Evolutionary conservation across 345 rosid species (phyloP), one percentile per base, ranked within the genome.

Genomic region (Balakata baccata): DNA sequence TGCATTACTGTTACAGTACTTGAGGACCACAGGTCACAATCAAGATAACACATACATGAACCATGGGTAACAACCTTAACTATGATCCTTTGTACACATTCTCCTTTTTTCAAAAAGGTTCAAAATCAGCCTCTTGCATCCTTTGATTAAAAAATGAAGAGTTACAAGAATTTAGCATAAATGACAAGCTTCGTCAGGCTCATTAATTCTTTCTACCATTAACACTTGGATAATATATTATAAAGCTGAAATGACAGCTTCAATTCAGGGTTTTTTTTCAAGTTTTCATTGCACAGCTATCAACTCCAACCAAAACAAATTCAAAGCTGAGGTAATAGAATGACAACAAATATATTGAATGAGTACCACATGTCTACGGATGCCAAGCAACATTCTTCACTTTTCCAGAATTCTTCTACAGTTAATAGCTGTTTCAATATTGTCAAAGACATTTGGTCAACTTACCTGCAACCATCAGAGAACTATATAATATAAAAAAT

Each of bases 401-500:
- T 46, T 67, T 67, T 16, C 12, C 58, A 1, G 22, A 67, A 11
- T 49, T 47, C n/a, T 67, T 50, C 20, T 25, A 47, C n/a, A 47
- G 23, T 49, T 49, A 37, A 49, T 29, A 29, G 49, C 10, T 67
- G 50, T 41, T 41, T n/a, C n/a, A n/a, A n/a, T n/a, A n/a, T n/a
- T n/a, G n/a, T n/a, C n/a, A n/a, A n/a, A 4, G 18, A 18, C 12
- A 64, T 64, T 64, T 22, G 50, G 67, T 16, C 43, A 23, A 64
- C n/a, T 11, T 64, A 18, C n/a, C 67, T 64, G 67, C 25, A 64
- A 62, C 20, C 51, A 46, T 66, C 37, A 46, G 11, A 66, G 22
- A 22, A 45, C 5, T n/a, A 25, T 49, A 22, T 11, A 34, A 49
- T 43, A 67, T 22, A 3, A 50, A 50, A 38, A 25, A 13, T 66